phyloP scores from a whole-genome alignment of 2,329 filamentous ascomycete genomes.

The Sordariomycetes sp. region DNA sequence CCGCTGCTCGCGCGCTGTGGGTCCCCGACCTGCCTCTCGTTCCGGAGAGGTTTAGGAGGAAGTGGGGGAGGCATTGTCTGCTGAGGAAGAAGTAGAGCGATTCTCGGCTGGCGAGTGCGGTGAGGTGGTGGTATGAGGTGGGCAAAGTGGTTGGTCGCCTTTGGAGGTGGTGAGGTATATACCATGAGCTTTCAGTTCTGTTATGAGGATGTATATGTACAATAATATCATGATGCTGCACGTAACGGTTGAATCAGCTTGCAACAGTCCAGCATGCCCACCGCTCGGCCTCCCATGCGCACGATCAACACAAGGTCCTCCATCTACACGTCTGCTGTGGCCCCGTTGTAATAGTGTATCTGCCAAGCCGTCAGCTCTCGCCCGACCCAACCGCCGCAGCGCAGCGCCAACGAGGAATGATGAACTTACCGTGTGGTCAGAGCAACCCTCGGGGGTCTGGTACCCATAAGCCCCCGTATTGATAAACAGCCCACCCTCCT shows the following conservation, averaged over 20 bases:
- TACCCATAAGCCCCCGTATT: slow-evolving; percentile 46
- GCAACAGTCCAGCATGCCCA: too few relatives aligned
- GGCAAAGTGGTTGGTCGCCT: neutral
- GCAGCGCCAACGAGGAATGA: neutral
- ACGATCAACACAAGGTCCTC: neutral
- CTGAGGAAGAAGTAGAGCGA: slow-evolving; percentile 45
- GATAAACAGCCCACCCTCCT: slow-evolving; percentile 33
- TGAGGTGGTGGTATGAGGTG: neutral
- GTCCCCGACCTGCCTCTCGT: slow-evolving; percentile 61
- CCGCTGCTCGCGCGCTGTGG: slow-evolving; percentile 72
- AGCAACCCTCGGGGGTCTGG: slow-evolving; percentile 40
- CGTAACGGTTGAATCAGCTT: too few relatives aligned
- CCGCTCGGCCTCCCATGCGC: neutral
- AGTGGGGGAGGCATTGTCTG: slow-evolving; percentile 85
- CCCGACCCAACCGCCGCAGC: too few relatives aligned
- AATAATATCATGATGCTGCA: neutral
- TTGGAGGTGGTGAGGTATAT: too few relatives aligned
- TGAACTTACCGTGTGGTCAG: slow-evolving; percentile 34
- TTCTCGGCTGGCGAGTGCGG: slow-evolving; percentile 1
- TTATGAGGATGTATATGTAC: neutral
- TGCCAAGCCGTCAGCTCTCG: slow-evolving; percentile 6
- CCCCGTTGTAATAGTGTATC: slow-evolving; percentile 30
- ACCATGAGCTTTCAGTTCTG: too few relatives aligned
- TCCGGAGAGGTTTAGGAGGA: slow-evolving; percentile 58
- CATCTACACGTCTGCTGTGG: slow-evolving; percentile 13